phyloP scores from a whole-genome alignment of 2,329 filamentous ascomycete genomes.

The Hypoxylon sp. region DNA sequence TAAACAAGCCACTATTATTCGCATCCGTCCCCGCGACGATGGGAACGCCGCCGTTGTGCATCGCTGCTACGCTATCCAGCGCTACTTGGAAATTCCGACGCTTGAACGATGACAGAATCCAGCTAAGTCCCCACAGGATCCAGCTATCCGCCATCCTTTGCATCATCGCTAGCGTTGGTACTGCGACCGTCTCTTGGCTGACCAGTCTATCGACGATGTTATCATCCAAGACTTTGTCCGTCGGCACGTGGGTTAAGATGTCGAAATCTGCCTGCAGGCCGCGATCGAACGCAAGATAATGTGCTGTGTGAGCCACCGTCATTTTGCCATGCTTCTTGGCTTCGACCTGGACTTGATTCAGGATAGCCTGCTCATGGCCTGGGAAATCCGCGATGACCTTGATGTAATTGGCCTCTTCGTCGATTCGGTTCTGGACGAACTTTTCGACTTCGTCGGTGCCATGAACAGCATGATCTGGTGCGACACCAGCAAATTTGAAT shows the following conservation, averaged over 20 bases:
- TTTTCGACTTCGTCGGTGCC: constrained; percentile 26
- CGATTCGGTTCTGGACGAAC: constrained; percentile 34
- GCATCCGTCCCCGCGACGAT: constrained; percentile 46
- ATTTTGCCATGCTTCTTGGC: constrained; percentile 39
- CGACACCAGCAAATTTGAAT: constrained; percentile 24
- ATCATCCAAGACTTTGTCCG: constrained; percentile 41
- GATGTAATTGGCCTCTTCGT: constrained; percentile 42
- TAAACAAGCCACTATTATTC: constrained; percentile 25
- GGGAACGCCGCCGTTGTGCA: constrained; percentile 42
- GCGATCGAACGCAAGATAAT: constrained; percentile 37
- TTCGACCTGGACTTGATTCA: constrained; percentile 37
- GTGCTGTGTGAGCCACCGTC: constrained; percentile 42
- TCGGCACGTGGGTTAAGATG: constrained; percentile 43
- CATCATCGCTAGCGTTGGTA: constrained; percentile 44
- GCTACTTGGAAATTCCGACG: constrained; percentile 37
- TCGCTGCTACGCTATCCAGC: constrained; percentile 38
- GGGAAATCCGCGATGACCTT: constrained; percentile 42
- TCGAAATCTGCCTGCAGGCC: constrained; percentile 44
- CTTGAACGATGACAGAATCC: constrained; percentile 10
- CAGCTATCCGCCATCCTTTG: constrained; percentile 34
- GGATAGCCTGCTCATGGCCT: constrained; percentile 36
- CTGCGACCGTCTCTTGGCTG: constrained; percentile 34
- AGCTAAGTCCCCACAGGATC: constrained; percentile 33
- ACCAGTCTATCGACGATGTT: constrained; percentile 31
- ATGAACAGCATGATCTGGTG: constrained; percentile 23